Evolutionary conservation across 805 yeast species (phyloP).

Genomic region (Zygotorulaspora sp.): DNA sequence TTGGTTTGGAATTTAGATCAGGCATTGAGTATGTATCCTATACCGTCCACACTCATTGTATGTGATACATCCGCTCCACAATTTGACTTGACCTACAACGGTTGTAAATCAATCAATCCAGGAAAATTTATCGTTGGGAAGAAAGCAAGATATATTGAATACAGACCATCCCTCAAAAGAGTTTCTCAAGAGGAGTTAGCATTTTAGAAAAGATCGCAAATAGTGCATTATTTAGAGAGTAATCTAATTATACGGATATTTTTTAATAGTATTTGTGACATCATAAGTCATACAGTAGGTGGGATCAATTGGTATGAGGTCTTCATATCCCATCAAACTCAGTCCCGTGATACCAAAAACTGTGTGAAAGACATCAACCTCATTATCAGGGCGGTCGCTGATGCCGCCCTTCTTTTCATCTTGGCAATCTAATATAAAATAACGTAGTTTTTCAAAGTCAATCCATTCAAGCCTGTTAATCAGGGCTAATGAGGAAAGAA

Average conservation of each 20-base stretch:
- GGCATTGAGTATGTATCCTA: constrained; percentile 64
- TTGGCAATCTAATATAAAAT: constrained; percentile 73
- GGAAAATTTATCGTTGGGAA: constrained; percentile 50
- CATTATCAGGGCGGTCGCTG: constrained; percentile 86
- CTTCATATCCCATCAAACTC: constrained; percentile 62
- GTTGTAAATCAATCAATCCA: constrained; percentile 74
- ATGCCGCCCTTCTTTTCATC: constrained; percentile 81
- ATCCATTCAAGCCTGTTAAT: constrained; percentile 71
- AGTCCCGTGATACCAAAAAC: constrained; percentile 86
- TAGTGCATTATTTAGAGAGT: no score
- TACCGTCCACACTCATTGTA: constrained; percentile 64
- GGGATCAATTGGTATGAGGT: constrained; percentile 70
- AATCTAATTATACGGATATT: constrained; percentile 34
- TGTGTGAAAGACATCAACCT: constrained; percentile 91
- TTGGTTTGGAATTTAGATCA: constrained; percentile 68
- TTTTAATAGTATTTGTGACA: constrained; percentile 35
- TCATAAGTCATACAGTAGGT: constrained; percentile 72
- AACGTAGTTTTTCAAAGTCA: constrained; percentile 54
- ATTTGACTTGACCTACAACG: constrained; percentile 74
- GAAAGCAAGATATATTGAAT: constrained; percentile 67
- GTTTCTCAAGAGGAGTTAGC: constrained; percentile 46
- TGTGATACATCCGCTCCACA: constrained; percentile 67
- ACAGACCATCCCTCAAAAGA: constrained; percentile 54
- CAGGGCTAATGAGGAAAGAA: constrained; percentile 66
- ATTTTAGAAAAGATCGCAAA: no score